Base-by-base conservation (phyloP, 2,329 filamentous ascomycete species). In the Parastagonospora avenae region DNA sequence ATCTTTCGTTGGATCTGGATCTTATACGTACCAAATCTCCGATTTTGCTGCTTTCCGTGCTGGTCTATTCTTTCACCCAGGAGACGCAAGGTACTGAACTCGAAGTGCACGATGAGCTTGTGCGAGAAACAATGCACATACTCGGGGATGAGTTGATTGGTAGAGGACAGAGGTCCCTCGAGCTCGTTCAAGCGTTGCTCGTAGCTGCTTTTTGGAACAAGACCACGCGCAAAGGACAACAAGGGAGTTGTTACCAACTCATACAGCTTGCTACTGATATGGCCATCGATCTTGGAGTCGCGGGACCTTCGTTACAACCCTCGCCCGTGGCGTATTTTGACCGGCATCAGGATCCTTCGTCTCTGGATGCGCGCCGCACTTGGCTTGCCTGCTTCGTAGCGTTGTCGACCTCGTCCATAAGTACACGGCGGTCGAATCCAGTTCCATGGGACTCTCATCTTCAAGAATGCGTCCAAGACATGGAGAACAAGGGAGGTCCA, bases 381-480 rank as follows among this genome's bases (percentile, higher is more conserved):
- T 68, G 65, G 65, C 60, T 68, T 48, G 62, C 63, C 11, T 68
- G 65, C 46, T 68, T 57, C 41, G 52, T 68, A 28, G 61, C 61
- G 27, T 43, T 63, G 11, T 55, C 59, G 2, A 54, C 55, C 10
- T 60, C 61, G 4, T 59, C 61, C 19, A 55, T 62, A 3, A 57
- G 54, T 48, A 55, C 50, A 16, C 62, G 65, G 14, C 56, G 64
- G 12, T 46, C 62, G 8, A 60, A 55, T 43, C 43, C 63, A 8
- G 48, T 63, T n/a, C 57, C 59, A 1, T 68, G 64, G 64, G 50
- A 64, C 43, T 14, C 46, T 8, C 50, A 67, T 40, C 62, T 63
- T 37, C 46, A 63, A 9, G 63, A 64, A 11, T 64, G 63, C 28
- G 40, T 67, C 9, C 28, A 53, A 28, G 31, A 57, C 7, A 46